Conservation (phyloP, 192 early-diverging fungal species). For the Podila epigama region DNA sequence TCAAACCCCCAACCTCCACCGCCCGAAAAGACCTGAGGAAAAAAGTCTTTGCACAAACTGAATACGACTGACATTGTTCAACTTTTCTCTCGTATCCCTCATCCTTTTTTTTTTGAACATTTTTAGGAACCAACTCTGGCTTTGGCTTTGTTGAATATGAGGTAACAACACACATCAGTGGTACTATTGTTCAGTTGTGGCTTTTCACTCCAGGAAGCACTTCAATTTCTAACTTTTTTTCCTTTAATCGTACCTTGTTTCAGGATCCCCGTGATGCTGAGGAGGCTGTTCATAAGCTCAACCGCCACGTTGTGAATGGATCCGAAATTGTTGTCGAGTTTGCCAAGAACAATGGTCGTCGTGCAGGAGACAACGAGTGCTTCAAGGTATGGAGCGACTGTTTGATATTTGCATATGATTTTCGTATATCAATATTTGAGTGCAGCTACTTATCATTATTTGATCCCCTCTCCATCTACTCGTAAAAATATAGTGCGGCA, state of each 20-base stretch:
- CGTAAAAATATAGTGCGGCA: slow-evolving; percentile 25
- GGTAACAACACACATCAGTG: background rate
- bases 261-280: slow-evolving; percentile 56
- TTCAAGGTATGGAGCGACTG: slow-evolving; percentile 47
- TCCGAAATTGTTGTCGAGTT: slow-evolving; percentile 60
- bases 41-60: too few species aligned
- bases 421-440: background rate
- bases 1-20: too few species aligned
- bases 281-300: slow-evolving; percentile 54
- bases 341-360: slow-evolving; percentile 63
- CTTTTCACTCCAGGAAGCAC: background rate
- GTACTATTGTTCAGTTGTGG: slow-evolving; percentile 9
- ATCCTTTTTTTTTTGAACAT: background rate
- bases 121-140: slow-evolving; percentile 48
- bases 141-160: slow-evolving; percentile 63
- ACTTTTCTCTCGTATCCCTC: background rate
- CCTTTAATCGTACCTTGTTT: background rate
- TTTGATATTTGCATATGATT: background rate
- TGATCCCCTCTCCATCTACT: background rate
- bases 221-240: background rate
- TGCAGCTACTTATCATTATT: background rate
- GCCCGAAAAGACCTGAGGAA: too few species aligned
- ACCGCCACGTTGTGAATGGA: slow-evolving; percentile 48
- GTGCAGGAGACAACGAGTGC: slow-evolving; percentile 57
- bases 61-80: background rate